Conservation (phyloP, 768 basidiomycete genomes). For the Tulasnella calospora region DNA sequence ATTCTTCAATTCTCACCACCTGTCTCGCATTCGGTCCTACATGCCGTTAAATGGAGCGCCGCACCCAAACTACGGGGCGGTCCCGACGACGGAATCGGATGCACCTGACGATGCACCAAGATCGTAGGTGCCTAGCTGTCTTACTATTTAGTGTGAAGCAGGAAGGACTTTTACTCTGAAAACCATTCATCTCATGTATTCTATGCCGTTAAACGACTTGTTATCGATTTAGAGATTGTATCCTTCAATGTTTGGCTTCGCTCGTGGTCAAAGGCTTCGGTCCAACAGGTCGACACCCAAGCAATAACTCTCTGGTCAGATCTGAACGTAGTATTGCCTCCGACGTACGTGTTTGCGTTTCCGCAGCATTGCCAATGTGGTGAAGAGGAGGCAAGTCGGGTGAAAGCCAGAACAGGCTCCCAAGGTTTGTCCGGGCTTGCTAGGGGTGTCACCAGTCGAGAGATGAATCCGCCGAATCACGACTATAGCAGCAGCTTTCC, state of each 20-base stretch:
- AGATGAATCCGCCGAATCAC: neutral
- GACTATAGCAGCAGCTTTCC: neutral
- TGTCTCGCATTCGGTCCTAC: neutral
- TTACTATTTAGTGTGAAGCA: neutral
- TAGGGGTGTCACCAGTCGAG: conserved; percentile 2
- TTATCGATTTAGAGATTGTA: too few relatives aligned
- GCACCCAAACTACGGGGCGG: neutral
- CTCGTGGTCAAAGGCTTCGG: too few relatives aligned
- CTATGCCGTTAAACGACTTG: too few relatives aligned
- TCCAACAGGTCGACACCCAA: too few relatives aligned
- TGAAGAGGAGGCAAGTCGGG: neutral
- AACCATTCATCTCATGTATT: neutral
- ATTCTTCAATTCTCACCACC: neutral
- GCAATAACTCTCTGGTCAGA: too few relatives aligned
- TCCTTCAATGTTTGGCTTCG: too few relatives aligned
- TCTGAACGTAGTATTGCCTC: too few relatives aligned
- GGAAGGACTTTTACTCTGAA: neutral
- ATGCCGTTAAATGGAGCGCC: neutral
- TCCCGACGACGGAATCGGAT: neutral
- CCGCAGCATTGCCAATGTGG: neutral
- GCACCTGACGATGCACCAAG: neutral
- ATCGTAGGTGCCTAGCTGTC: neutral
- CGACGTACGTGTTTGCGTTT: too few relatives aligned
- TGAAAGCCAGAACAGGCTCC: neutral
- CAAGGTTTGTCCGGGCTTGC: conserved; percentile 7